Conservation (phyloP, 2,329 filamentous ascomycete genomes). For the Colletotrichum sp. region DNA sequence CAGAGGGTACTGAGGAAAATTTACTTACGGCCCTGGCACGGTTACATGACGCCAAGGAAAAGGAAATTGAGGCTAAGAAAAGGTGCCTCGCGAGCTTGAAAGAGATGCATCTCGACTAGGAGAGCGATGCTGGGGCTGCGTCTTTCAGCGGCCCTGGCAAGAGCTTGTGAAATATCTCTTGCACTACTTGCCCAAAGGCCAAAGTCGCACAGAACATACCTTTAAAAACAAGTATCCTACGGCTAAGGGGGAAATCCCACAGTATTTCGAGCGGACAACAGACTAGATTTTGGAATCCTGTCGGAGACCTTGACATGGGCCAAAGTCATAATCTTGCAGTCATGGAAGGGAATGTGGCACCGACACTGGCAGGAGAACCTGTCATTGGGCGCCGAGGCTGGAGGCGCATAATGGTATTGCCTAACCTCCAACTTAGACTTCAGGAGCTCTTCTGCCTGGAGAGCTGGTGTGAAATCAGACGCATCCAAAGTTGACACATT, state of each 20-base stretch:
- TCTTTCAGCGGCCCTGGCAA: neutral
- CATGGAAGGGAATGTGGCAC: neutral
- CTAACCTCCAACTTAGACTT: neutral
- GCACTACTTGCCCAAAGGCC: neutral
- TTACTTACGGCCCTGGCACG: neutral
- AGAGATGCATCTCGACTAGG: neutral
- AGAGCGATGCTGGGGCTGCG: neutral
- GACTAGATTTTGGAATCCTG: neutral
- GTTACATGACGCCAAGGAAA: neutral
- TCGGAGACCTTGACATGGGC: neutral
- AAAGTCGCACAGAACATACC: neutral
- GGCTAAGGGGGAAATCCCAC: neutral
- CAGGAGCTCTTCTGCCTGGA: neutral
- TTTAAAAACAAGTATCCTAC: neutral
- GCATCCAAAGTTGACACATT: neutral
- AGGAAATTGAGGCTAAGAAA: neutral
- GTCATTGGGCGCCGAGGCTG: neutral
- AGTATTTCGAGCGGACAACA: neutral
- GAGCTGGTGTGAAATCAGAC: neutral
- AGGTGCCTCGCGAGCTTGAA: neutral
- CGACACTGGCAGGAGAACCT: neutral
- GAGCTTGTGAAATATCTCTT: neutral
- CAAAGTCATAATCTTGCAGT: neutral
- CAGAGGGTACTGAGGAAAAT: neutral
- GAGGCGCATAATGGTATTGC: neutral